These are phyloP conservation scores for Mytilinidion resinicola DNA, from an alignment of 495 filamentous ascomycete species.

Conservation along the genomic window DNA sequence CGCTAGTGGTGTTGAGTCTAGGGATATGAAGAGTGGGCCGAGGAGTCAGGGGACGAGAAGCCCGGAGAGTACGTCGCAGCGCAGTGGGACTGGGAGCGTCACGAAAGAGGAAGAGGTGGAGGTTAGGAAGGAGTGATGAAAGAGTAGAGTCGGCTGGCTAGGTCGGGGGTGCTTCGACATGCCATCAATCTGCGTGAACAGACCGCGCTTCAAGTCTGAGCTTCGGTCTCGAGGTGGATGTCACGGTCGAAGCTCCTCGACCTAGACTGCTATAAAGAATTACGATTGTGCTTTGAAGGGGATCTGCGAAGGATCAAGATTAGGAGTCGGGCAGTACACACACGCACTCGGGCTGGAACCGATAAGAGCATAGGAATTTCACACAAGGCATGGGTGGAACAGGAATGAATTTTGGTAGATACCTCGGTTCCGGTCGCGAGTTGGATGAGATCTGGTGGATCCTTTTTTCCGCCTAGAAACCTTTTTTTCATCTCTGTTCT, in stretches of 20 bases:
- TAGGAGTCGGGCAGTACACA: not conserved
- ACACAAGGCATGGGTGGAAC: constrained; percentile 4
- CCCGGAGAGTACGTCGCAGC: constrained; percentile 21
- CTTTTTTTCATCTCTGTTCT: not conserved
- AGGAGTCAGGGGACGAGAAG: constrained; percentile 16
- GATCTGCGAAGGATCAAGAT: not conserved
- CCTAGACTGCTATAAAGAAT: not conserved
- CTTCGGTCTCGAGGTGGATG: too few species aligned
- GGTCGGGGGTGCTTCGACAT: not conserved
- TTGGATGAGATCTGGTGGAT: too few species aligned
- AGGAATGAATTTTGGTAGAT: not conserved
- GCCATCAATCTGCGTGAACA: not conserved
- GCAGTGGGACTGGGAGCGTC: constrained; percentile 16
- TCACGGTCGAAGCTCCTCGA: too few species aligned
- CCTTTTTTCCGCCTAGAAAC: not conserved
- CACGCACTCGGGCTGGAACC: constrained; percentile 22
- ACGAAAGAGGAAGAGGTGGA: constrained; percentile 15
- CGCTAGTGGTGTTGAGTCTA: constrained; percentile 1
- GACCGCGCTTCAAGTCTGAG: too few species aligned
- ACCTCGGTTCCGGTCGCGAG: too few species aligned
- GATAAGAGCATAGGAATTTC: constrained; percentile 21
- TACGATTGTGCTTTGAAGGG: constrained; percentile 5
- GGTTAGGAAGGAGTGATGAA: constrained; percentile 3
- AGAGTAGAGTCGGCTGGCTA: not conserved
- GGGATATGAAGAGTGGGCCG: not conserved